These are phyloP conservation scores for Pythium aquatile DNA, from an alignment of 352 stramenopile genomes.

Conservation along the genomic window DNA sequence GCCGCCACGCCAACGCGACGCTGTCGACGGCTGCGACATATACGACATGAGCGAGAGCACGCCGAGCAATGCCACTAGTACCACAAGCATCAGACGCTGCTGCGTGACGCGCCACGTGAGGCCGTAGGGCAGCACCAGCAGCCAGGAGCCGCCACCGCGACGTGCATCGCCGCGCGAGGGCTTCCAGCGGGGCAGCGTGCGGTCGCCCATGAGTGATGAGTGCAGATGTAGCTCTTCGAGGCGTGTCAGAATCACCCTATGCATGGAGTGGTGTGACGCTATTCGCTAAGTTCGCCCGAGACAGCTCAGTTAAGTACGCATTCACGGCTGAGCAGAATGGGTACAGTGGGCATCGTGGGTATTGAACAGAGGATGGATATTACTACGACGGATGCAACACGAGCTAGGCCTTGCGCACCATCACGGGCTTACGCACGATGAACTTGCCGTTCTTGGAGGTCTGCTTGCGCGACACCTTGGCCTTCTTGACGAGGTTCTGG, in stretches of 20 bases:
- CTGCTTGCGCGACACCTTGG: slow-evolving; percentile 30
- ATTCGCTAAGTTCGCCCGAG: slow-evolving; percentile 9
- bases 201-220: neutral
- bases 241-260: neutral
- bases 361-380: neutral
- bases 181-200: slow-evolving; percentile 18
- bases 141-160: slow-evolving; percentile 6
- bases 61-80: slow-evolving; percentile 10
- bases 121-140: slow-evolving; percentile 7
- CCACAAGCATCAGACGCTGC: slow-evolving; percentile 15
- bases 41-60: slow-evolving; percentile 14
- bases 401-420: slow-evolving; percentile 34
- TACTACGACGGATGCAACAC: neutral
- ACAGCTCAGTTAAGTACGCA: neutral
- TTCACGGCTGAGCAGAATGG: too few species aligned
- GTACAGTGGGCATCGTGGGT: neutral
- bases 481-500: slow-evolving; percentile 33
- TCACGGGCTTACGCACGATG: slow-evolving; percentile 49
- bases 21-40: neutral
- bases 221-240: neutral
- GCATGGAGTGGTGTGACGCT: neutral
- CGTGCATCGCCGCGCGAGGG: slow-evolving; percentile 9
- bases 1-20: neutral
- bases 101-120: slow-evolving; percentile 20
- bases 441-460: slow-evolving; percentile 43